Evolutionary conservation across 306 rosid species (phyloP).

Genomic region (Dryas alaskensis): DNA sequence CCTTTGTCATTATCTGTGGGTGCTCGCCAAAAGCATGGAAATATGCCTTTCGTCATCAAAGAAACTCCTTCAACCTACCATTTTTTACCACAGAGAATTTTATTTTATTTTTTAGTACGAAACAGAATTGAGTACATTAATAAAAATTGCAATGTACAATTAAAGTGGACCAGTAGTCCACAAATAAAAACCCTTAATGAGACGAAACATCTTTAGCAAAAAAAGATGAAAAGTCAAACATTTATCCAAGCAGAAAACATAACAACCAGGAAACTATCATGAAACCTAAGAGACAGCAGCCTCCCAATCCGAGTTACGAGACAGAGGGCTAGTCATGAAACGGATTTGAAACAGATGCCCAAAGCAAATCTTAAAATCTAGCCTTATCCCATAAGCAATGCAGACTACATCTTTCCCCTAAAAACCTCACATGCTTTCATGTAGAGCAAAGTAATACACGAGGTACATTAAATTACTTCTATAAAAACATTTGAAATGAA

Average conservation of each 20-base stretch:
- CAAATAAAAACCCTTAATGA: background rate
- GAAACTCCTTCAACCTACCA: slow-evolving; percentile 67
- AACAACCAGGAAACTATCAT: background rate
- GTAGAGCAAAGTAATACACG: no score
- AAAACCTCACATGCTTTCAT: no score
- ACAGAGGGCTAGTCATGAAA: background rate
- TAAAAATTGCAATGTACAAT: background rate
- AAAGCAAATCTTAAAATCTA: no score
- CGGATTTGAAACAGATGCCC: background rate
- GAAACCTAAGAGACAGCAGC: background rate
- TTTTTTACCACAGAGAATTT: slow-evolving; percentile 10
- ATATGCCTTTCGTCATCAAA: slow-evolving; percentile 61
- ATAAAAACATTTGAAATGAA: no score
- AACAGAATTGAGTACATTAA: background rate
- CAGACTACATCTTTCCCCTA: no score
- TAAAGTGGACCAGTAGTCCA: background rate
- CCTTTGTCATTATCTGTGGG: slow-evolving; percentile 92
- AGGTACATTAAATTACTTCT: no score
- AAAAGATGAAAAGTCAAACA: background rate
- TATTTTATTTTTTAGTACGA: background rate
- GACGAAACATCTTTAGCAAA: background rate
- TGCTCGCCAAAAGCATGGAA: slow-evolving; percentile 94
- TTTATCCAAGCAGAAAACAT: background rate
- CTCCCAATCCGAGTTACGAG: background rate
- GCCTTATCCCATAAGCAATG: no score